Base-by-base conservation (phyloP, 2,329 filamentous ascomycete genomes). In the Exophiala oligosperma region DNA sequence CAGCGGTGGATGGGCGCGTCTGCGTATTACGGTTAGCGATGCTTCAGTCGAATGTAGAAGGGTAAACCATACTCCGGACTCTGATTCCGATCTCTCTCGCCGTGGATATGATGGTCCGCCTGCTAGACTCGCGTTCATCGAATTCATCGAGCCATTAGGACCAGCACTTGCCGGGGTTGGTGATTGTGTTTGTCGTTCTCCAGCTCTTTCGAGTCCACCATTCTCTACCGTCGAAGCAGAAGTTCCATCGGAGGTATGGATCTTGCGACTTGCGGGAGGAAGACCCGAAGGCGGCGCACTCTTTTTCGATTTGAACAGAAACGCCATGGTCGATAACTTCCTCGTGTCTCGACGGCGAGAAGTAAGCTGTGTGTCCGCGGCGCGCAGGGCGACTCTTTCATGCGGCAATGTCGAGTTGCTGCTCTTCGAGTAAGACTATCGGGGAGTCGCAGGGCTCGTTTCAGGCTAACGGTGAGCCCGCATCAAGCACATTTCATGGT, bases 301-400 rank as follows among this genome's bases (percentile, higher is more conserved):
- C 73, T 88, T 86, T 70, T 84, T 82, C 76, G 90, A 91, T 77
- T 91, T 92, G 79, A 92, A 92, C 62, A 92, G 81, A 74, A 92
- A 92, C 66, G 89, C 86, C 89, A 92, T 92, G 29, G 46, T 55
- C 37, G 32, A 44, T 38, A 52, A 37, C 37, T 54, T 51, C 43
- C 43, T 32, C 17, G 41, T 24, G 17, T 14, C 21, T n/a, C 17
- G 44, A 23, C 46, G 46, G n/a, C 7, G 21, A 23, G 28, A 11
- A 14, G 14, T 38, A 8, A 17, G 17, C 17, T 35, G 7, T 52
- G 14, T 47, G 9, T 5, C 8, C 32, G 41, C 44, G 32, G 38
- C 40, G 26, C 8, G 11, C 24, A 24, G 17, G 17, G n/a, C 49
- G 11, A 48, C 11, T 38, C 46, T 43, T 48, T 51, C 52, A 52